Conservation (phyloP, 2,329 filamentous ascomycete species). For the Alternaria arborescens region DNA sequence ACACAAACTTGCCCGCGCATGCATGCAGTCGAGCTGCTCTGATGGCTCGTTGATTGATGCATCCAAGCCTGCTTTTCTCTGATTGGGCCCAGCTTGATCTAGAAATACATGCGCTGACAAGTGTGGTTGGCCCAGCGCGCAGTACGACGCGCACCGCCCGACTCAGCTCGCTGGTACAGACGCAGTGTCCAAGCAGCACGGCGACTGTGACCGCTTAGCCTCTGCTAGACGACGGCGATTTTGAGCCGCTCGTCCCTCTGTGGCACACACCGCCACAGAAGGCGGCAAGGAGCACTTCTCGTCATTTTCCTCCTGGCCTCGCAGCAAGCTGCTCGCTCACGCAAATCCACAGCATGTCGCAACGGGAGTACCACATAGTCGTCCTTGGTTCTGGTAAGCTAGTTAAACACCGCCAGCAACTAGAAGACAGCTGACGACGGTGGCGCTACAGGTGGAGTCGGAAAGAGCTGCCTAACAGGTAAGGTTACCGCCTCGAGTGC, state of each 20-base stretch:
- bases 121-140: slow-evolving; percentile 38
- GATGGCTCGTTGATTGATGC: slow-evolving; percentile 26
- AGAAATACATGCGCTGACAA: slow-evolving; percentile 38
- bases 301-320: slow-evolving; percentile 17
- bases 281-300: slow-evolving; percentile 29
- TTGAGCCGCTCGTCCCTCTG: slow-evolving; percentile 42
- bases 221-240: slow-evolving; percentile 36
- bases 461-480: slow-evolving; percentile 93
- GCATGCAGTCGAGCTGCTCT: slow-evolving; percentile 20
- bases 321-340: slow-evolving; percentile 16
- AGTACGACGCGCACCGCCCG: slow-evolving; percentile 34
- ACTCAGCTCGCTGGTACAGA: slow-evolving; percentile 28
- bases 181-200: slow-evolving; percentile 31
- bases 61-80: slow-evolving; percentile 19
- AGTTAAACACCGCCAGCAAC: slow-evolving; percentile 21
- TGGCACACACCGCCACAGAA: slow-evolving; percentile 40
- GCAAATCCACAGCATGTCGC: slow-evolving; percentile 45
- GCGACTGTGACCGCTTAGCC: slow-evolving; percentile 29
- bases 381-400: slow-evolving; percentile 53
- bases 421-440: slow-evolving; percentile 34
- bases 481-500: slow-evolving; percentile 40
- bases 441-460: slow-evolving; percentile 75
- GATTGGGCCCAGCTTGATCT: slow-evolving; percentile 32
- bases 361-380: slow-evolving; percentile 55
- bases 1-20: slow-evolving; percentile 5